Evolutionary conservation across 345 rosid genomes (phyloP).

Genomic region (Xanthoceras sorbifolium): DNA sequence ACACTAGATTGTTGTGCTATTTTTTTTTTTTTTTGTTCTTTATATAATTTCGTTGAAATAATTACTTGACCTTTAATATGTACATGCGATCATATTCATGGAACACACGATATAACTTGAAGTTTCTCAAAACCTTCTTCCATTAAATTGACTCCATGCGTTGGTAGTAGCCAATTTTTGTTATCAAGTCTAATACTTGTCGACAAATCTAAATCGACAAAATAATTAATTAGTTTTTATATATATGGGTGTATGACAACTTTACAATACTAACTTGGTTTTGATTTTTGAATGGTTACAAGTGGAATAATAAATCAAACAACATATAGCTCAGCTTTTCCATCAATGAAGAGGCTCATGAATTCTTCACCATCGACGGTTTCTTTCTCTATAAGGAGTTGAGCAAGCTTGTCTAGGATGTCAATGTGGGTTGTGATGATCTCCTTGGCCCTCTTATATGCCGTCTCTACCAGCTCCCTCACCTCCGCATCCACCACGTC

Average conservation of each 20-base stretch:
- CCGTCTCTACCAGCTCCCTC: slow-evolving; percentile 81
- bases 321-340: slow-evolving; percentile 86
- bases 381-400: slow-evolving; percentile 90
- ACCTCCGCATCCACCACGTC: slow-evolving; percentile 93
- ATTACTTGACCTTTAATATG: background rate
- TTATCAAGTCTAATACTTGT: background rate
- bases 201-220: background rate
- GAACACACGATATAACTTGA: background rate
- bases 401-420: slow-evolving; percentile 87
- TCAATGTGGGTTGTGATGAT: slow-evolving; percentile 72
- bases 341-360: slow-evolving; percentile 97
- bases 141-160: too few species aligned
- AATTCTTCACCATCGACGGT: slow-evolving; percentile 98
- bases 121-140: too few species aligned
- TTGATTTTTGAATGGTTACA: slow-evolving; percentile 1
- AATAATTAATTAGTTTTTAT: background rate
- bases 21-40: slow-evolving; percentile 13
- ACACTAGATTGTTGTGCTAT: slow-evolving; percentile 12
- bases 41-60: slow-evolving; percentile 27
- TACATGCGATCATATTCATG: background rate
- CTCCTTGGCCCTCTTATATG: slow-evolving; percentile 69
- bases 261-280: slow-evolving; percentile 28
- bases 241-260: slow-evolving; percentile 9
- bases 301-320: slow-evolving; percentile 42
- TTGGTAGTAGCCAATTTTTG: too few species aligned